Evolutionary conservation across 352 stramenopile species (phyloP).

Genomic region (Globisporangium rhizosaccharum): DNA sequence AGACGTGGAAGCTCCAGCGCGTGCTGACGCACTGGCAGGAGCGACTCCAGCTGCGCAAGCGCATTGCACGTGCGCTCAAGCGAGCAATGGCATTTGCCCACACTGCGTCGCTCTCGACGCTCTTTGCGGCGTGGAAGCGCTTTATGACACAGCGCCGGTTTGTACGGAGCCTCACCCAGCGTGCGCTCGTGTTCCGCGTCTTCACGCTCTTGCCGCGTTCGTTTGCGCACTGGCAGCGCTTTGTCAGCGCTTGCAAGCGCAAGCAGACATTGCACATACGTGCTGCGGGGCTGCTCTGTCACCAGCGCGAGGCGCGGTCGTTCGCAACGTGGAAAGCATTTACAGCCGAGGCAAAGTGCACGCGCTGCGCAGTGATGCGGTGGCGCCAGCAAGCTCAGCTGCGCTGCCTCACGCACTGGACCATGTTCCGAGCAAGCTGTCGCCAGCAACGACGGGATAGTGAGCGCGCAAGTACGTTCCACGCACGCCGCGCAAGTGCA

Average conservation of each 20-base stretch:
- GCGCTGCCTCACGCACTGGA: conserved; percentile 18
- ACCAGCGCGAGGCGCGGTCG: conserved; percentile 27
- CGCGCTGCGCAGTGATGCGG: conserved; percentile 13
- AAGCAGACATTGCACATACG: conserved; percentile 18
- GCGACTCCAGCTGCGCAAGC: background rate
- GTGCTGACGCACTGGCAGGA: background rate
- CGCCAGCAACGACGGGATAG: conserved; percentile 7
- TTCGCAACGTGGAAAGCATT: conserved; percentile 30
- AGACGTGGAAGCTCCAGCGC: background rate
- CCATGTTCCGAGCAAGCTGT: conserved; percentile 6
- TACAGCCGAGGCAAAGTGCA: conserved; percentile 5
- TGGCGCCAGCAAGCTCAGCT: conserved; percentile 17
- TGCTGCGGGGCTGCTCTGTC: conserved; percentile 24
- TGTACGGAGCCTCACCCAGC: conserved; percentile 19
- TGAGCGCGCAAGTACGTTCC: conserved; percentile 14
- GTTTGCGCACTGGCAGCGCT: conserved; percentile 31
- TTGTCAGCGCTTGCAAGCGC: conserved; percentile 5
- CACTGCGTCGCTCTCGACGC: conserved; percentile 6
- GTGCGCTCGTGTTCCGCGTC: conserved; percentile 34
- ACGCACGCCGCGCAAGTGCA: background rate
- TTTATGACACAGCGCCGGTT: conserved; percentile 16
- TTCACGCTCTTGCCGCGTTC: conserved; percentile 28
- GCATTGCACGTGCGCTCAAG: conserved; percentile 3
- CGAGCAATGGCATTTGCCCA: conserved; percentile 13
- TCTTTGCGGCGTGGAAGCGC: conserved; percentile 27